Evolutionary conservation across 176 grass and related monocot species (phyloP), one percentile per base, ranked within the genome.

Genomic region (Oryza meyeriana): DNA sequence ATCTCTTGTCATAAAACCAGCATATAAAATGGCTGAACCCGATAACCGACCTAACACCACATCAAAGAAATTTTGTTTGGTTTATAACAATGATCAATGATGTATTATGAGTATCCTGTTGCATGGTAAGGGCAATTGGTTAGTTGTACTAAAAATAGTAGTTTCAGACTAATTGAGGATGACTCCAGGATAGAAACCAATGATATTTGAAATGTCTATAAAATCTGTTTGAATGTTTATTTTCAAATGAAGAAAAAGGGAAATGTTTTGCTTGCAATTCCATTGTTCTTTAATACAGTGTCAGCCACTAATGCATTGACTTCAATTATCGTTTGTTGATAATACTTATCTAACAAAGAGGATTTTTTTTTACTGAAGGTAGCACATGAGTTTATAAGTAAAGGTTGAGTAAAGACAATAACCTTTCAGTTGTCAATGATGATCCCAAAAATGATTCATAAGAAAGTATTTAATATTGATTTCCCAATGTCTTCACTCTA

Each of bases 141-240:
- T 25, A 59, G n/a, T 70, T 89, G 39, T 75, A n/a, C 62, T 77
- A 39, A 48, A 48, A 24, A 25, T 40, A 48, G 6, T 69, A 16
- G 31, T 75, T 69, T 66, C 59, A 76, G 76, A 62, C 31, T 76
- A 76, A 76, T 38, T 0, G 33, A 76, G 26, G 40, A 34, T 0
- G 22, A 26, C 16, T 52, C 11, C 62, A 52, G 50, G 24, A 50
- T 70, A 76, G n/a, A 69, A 47, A 38, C 34, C 6, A 6, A 1
- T 61, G 34, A 11, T 69, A 27, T 71, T 24, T 41, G 61, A 83
- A 16, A 30, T 68, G 31, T 75, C 30, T 4, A 1, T 58, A 68
- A 31, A 81, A 25, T 16, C 24, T 36, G 61, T 14, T 16, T 35
- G 22, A 77, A 90, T 65, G 64, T 87, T 74, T 92, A 87, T 45